Evolutionary conservation across 2,329 filamentous ascomycete genomes (phyloP).

Genomic region (Claviceps spartinae): DNA sequence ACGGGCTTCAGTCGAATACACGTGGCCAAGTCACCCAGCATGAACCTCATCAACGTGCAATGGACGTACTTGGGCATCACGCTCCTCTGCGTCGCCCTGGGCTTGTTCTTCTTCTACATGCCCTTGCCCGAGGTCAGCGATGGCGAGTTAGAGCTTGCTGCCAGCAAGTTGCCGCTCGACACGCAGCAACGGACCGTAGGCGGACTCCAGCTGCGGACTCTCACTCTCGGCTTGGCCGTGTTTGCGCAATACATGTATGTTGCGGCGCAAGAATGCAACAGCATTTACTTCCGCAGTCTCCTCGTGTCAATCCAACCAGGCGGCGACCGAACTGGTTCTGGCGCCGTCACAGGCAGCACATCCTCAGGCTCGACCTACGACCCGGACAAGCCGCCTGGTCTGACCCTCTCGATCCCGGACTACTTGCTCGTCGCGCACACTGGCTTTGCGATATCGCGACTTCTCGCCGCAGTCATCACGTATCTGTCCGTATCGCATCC

Average conservation of each 20-base stretch:
- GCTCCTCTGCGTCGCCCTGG: slow-evolving; percentile 56
- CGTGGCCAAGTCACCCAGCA: slow-evolving; percentile 12
- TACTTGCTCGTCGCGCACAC: slow-evolving; percentile 61
- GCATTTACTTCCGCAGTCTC: slow-evolving; percentile 44
- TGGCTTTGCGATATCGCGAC: slow-evolving; percentile 60
- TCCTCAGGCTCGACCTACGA: slow-evolving; percentile 15
- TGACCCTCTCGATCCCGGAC: slow-evolving; percentile 43
- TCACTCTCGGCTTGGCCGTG: slow-evolving; percentile 54
- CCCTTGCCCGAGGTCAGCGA: slow-evolving; percentile 49
- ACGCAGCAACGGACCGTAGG: slow-evolving; percentile 32
- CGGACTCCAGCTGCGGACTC: slow-evolving; percentile 40
- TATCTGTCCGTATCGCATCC: slow-evolving; percentile 35
- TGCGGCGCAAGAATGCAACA: slow-evolving; percentile 55
- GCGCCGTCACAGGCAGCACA: slow-evolving; percentile 12
- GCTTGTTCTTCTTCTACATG: slow-evolving; percentile 55
- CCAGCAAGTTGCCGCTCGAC: slow-evolving; percentile 34
- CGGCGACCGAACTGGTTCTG: slow-evolving; percentile 9
- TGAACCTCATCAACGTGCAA: slow-evolving; percentile 58
- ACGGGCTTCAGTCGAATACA: slow-evolving; percentile 32
- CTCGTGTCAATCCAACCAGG: slow-evolving; percentile 28
- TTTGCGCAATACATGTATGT: slow-evolving; percentile 69
- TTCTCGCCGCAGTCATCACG: slow-evolving; percentile 52
- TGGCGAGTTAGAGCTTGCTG: slow-evolving; percentile 36
- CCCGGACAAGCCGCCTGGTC: slow-evolving; percentile 25
- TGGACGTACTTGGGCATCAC: slow-evolving; percentile 80